Evolutionary conservation across 1,284 basidiomycete genomes (phyloP).

Genomic region (Sporisorium graminicola): DNA sequence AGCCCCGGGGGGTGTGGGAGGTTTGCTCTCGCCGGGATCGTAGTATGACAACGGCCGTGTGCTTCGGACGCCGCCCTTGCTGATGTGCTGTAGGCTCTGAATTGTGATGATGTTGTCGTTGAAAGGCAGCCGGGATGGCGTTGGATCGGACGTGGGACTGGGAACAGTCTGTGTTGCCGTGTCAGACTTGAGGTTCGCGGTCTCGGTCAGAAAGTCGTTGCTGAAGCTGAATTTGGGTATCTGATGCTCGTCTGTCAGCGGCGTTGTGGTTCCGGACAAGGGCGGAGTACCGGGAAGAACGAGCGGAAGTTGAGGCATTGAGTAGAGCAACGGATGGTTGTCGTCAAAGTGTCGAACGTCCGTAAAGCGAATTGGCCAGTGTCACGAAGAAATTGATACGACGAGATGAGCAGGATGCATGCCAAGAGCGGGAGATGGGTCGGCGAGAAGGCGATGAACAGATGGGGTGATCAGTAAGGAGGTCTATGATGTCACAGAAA

Average conservation of each 20-base stretch:
- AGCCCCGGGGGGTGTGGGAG: constrained; percentile 35
- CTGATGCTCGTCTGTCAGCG: constrained; percentile 24
- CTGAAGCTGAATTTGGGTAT: not conserved
- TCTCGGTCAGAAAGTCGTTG: not conserved
- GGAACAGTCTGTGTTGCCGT: not conserved
- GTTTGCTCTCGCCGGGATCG: constrained; percentile 40
- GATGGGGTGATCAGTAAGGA: not conserved
- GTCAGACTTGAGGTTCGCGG: not conserved
- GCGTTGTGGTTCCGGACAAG: constrained; percentile 24
- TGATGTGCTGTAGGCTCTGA: not conserved
- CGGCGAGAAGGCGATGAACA: not conserved
- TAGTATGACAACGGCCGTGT: constrained; percentile 30
- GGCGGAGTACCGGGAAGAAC: constrained; percentile 34
- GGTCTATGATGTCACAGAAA: not conserved
- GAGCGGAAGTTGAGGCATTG: constrained; percentile 3
- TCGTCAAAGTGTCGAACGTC: not conserved
- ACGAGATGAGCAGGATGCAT: not conserved
- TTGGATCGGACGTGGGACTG: not conserved
- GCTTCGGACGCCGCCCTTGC: constrained; percentile 5
- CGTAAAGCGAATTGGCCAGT: not conserved
- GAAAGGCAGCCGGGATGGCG: not conserved
- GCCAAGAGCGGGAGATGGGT: not conserved
- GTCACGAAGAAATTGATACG: not conserved
- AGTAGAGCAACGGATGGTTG: not conserved
- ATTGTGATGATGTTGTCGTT: not conserved